phyloP scores from a whole-genome alignment of 169 alveolate species.

The Cryptosporidium bovis region DNA sequence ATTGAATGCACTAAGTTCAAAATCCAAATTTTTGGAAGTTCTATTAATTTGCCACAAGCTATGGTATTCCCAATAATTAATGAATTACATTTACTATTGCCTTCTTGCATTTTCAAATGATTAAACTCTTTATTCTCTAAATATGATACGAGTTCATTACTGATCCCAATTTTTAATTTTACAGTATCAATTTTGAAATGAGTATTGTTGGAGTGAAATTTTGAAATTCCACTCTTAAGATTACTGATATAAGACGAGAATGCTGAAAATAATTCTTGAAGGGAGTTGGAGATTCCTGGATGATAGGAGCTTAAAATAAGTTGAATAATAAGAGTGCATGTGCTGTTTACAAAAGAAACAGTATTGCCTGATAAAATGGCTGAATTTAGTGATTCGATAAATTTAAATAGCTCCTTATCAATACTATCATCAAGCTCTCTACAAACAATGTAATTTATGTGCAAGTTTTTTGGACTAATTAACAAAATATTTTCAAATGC shows the following conservation, averaged over 20 bases:
- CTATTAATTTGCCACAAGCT: background rate
- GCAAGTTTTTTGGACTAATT: background rate
- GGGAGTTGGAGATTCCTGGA: slow-evolving; percentile 29
- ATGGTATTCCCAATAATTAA: too few relatives aligned
- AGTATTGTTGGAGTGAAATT: background rate
- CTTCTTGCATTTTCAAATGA: too few relatives aligned
- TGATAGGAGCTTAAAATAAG: slow-evolving; percentile 37
- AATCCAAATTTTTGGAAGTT: slow-evolving; percentile 12
- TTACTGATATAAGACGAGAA: background rate
- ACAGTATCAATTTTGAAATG: background rate
- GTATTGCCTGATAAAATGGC: slow-evolving; percentile 1
- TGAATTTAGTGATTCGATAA: slow-evolving; percentile 5
- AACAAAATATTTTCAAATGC: background rate
- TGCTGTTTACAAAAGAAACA: background rate
- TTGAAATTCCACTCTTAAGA: background rate
- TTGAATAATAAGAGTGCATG: slow-evolving; percentile 3
- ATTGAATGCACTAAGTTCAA: slow-evolving; percentile 20
- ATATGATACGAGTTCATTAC: too few relatives aligned
- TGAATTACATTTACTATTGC: too few relatives aligned
- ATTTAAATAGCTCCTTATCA: background rate
- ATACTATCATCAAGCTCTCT: too few relatives aligned
- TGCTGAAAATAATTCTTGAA: slow-evolving; percentile 9
- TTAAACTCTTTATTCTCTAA: too few relatives aligned
- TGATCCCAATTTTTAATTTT: too few relatives aligned
- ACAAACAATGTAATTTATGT: too few relatives aligned